These are phyloP conservation scores for Crithidia acanthocephali DNA, from an alignment of 208 protist species.

Conservation along the genomic window DNA sequence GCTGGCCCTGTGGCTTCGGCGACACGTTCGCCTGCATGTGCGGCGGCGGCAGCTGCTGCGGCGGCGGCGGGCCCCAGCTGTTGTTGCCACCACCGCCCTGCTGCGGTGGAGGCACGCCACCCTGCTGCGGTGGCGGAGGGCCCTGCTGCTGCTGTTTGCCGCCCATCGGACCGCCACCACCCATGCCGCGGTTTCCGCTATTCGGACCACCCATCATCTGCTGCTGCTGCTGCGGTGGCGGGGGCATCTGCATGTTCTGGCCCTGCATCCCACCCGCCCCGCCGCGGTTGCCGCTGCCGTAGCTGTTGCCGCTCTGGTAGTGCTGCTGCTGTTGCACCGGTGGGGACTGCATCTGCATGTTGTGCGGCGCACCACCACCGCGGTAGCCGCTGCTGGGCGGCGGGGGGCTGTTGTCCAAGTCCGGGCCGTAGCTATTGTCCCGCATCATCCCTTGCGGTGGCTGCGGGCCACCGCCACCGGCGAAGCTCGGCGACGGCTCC, in stretches of 20 bases:
- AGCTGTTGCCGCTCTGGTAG: constrained; percentile 33
- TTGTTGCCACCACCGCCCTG: constrained; percentile 17
- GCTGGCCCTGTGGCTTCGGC: constrained; percentile 33
- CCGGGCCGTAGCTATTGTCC: constrained; percentile 29
- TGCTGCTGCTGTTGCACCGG: constrained; percentile 42
- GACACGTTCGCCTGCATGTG: constrained; percentile 29
- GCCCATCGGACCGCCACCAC: constrained; percentile 33
- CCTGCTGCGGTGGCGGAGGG: constrained; percentile 6
- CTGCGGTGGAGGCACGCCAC: constrained; percentile 8
- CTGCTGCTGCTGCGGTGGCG: constrained; percentile 21
- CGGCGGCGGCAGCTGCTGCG: constrained; percentile 26
- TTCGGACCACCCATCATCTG: constrained; percentile 26
- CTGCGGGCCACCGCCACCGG: constrained; percentile 19
- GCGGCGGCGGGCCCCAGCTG: constrained; percentile 27
- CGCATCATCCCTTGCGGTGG: constrained; percentile 33
- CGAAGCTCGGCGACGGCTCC: constrained; percentile 45
- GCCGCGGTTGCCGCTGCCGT: constrained; percentile 28
- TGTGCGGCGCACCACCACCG: constrained; percentile 28
- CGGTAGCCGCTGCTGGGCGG: constrained; percentile 39
- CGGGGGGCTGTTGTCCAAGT: constrained; percentile 36
- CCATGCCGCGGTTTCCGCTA: constrained; percentile 1
- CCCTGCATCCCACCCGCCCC: constrained; percentile 32
- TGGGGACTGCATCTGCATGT: constrained; percentile 53
- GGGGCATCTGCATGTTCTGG: constrained; percentile 24
- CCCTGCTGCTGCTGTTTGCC: constrained; percentile 26